Evolutionary conservation across 805 yeast genomes (phyloP).

Genomic region (Kluyveromyces aestuarii): DNA sequence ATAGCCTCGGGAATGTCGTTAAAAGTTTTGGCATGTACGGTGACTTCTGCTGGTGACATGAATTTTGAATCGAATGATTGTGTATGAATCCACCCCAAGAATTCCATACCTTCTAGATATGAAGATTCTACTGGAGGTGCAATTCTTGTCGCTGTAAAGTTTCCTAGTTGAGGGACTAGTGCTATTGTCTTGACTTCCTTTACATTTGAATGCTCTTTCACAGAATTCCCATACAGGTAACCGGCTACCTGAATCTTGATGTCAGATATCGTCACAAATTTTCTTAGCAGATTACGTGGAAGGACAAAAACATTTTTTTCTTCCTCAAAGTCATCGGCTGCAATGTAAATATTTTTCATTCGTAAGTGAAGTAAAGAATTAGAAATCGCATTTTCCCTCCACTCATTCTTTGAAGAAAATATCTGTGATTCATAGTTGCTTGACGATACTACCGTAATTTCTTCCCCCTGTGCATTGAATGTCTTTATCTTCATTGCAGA

Average conservation of each 20-base stretch:
- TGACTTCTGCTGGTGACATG: conserved; percentile 63
- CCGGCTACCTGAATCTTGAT: conserved; percentile 77
- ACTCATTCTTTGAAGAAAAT: conserved; percentile 77
- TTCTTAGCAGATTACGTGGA: conserved; percentile 73
- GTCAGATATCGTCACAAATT: conserved; percentile 74
- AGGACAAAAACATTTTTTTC: conserved; percentile 59
- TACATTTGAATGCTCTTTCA: conserved; percentile 58
- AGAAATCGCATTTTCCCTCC: conserved; percentile 84
- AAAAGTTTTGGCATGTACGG: conserved; percentile 40
- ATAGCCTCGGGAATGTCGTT: conserved; percentile 32
- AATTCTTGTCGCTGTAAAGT: conserved; percentile 52
- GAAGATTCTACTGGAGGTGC: conserved; percentile 33
- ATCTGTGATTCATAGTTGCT: conserved; percentile 77
- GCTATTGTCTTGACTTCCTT: conserved; percentile 73
- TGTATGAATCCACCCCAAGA: conserved; percentile 94
- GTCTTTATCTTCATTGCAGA: conserved; percentile 78
- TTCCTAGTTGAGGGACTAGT: conserved; percentile 84
- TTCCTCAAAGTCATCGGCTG: conserved; percentile 55
- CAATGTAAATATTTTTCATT: conserved; percentile 62
- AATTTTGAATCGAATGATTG: conserved; percentile 55
- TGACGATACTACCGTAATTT: conserved; percentile 88
- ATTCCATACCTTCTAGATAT: conserved; percentile 50
- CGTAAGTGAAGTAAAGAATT: conserved; percentile 65
- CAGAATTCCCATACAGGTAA: conserved; percentile 69
- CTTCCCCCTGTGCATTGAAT: conserved; percentile 91